Evolutionary conservation across 805 yeast genomes (phyloP).

Genomic region (Barnettozyma californica): DNA sequence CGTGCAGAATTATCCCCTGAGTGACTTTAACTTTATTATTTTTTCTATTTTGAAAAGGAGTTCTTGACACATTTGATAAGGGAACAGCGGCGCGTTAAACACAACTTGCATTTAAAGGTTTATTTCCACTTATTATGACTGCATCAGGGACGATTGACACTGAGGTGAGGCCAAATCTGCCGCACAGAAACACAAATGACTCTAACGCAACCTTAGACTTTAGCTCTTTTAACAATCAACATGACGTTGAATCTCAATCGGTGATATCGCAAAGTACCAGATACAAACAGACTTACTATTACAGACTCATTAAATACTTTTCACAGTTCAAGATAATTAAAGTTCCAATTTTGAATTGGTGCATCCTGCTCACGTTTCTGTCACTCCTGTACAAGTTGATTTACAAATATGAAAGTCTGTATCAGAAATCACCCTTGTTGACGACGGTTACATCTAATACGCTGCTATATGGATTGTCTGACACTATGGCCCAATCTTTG

Average conservation of each 20-base stretch:
- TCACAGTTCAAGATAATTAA: conserved; percentile 34
- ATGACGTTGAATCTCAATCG: conserved; percentile 3
- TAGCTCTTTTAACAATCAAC: background rate
- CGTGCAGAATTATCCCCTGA: background rate
- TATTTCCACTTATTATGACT: background rate
- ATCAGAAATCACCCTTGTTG: conserved; percentile 59
- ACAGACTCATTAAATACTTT: conserved; percentile 17
- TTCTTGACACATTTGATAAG: background rate
- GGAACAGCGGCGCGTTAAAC: too few relatives aligned
- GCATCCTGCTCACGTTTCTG: conserved; percentile 45
- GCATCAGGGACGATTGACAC: background rate
- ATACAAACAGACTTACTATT: conserved; percentile 16
- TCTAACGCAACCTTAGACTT: conserved; percentile 3
- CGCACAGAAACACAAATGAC: background rate
- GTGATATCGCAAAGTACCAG: conserved; percentile 6
- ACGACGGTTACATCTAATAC: conserved; percentile 79
- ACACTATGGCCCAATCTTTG: conserved; percentile 70
- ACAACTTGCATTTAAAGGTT: too few relatives aligned
- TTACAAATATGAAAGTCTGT: conserved; percentile 52
- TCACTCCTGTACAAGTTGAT: conserved; percentile 47
- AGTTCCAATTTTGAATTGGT: conserved; percentile 53
- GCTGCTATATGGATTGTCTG: conserved; percentile 85
- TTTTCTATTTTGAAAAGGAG: too few relatives aligned
- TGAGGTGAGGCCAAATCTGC: background rate
- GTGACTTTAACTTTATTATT: too few relatives aligned